Conservation (phyloP, 768 basidiomycete species). For the Pleurotus salmoneostramineus region DNA sequence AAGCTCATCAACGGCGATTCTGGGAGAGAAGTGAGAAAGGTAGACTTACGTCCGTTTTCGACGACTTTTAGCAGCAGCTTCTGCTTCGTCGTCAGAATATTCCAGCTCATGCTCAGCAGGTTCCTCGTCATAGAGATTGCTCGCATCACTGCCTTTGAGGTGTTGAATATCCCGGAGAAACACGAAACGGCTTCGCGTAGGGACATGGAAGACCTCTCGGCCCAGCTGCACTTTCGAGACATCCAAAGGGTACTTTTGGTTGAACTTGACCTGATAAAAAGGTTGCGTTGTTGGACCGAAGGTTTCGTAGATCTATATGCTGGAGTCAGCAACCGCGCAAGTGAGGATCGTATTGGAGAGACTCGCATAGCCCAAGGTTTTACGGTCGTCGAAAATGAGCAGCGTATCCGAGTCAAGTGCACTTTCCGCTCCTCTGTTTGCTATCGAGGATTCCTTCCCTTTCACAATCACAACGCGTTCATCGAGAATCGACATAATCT, state of each 20-base stretch:
- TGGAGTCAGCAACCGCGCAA: too few species aligned
- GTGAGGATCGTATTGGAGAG: too few species aligned
- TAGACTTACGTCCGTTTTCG: constrained; percentile 54
- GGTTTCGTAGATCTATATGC: constrained; percentile 80
- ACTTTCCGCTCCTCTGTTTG: constrained; percentile 46
- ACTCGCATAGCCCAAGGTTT: constrained; percentile 87
- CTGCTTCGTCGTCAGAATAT: constrained; percentile 94
- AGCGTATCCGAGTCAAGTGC: constrained; percentile 88
- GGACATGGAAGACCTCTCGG: constrained; percentile 79
- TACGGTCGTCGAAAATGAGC: constrained; percentile 85
- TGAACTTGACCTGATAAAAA: constrained; percentile 86
- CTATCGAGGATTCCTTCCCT: constrained; percentile 44
- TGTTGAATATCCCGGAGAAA: constrained; percentile 69
- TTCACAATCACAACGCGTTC: constrained; percentile 65
- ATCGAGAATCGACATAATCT: constrained; percentile 71
- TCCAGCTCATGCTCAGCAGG: constrained; percentile 86
- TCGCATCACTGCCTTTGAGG: constrained; percentile 88
- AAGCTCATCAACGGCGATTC: not conserved
- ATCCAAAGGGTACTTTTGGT: constrained; percentile 58
- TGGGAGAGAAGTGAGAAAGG: not conserved
- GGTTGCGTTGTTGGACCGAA: constrained; percentile 93
- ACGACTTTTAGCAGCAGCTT: constrained; percentile 64
- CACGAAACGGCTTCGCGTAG: constrained; percentile 77
- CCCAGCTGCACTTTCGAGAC: constrained; percentile 47
- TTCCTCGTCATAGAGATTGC: constrained; percentile 94